A percentile compares a stretch with the other conserved stretches of the same genome.
phyloP scores from a whole-genome alignment of 2,329 filamentous ascomycete species.

The Byssochlamys sp. region DNA sequence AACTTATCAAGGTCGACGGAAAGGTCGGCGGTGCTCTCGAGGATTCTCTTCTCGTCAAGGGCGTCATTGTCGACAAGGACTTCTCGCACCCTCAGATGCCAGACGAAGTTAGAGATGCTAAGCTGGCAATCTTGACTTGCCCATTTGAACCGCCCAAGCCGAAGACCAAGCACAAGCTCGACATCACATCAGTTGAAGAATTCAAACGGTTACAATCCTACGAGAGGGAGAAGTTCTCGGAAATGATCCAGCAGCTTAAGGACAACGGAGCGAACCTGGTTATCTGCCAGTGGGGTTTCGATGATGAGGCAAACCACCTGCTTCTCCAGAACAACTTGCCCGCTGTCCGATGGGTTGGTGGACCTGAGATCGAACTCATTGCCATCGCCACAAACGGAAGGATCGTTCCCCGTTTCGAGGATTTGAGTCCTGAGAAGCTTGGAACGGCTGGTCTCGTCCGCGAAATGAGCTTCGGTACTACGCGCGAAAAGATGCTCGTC shows the following conservation, averaged over 20 bases:
- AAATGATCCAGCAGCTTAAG: constrained; percentile 99
- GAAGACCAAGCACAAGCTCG: constrained; percentile 98
- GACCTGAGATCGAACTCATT: constrained; percentile 95
- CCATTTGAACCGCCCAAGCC: constrained; percentile 98
- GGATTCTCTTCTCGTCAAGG: constrained; percentile 89
- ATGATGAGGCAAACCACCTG: constrained; percentile 96
- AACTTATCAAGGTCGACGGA: constrained; percentile 97
- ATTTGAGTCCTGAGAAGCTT: constrained; percentile 81
- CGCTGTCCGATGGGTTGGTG: constrained; percentile 94
- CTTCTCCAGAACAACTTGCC: constrained; percentile 92
- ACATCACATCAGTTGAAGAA: constrained; percentile 93
- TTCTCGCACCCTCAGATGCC: constrained; percentile 99
- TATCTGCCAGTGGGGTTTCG: constrained; percentile 99
- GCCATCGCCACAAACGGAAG: constrained; percentile 96
- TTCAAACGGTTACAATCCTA: constrained; percentile 97
- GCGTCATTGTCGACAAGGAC: constrained; percentile 98
- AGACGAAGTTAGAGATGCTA: constrained; percentile 84
- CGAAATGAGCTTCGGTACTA: constrained; percentile 94
- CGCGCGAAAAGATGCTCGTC: constrained; percentile 97
- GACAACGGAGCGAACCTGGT: constrained; percentile 92
- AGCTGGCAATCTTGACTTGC: constrained; percentile 93
- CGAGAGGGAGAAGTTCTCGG: constrained; percentile 88
- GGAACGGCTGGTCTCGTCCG: constrained; percentile 80
- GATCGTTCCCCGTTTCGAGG: constrained; percentile 94
- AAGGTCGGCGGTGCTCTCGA: constrained; percentile 92